Conservation (phyloP, 106 monocot species). For the Iris macrosiphon region DNA sequence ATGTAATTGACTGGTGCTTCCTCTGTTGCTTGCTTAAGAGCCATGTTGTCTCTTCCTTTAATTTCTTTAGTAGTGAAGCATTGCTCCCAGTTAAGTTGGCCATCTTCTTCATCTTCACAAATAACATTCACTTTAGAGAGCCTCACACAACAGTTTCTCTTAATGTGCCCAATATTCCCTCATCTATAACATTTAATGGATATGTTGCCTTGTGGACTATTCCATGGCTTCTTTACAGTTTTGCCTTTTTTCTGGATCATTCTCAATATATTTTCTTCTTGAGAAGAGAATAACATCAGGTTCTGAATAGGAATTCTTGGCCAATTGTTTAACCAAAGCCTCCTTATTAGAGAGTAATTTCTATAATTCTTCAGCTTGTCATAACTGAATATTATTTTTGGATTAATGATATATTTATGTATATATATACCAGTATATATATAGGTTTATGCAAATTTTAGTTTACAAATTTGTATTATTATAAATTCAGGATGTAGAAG, state of each 20-base stretch:
- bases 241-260: neutral
- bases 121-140: neutral
- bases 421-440: too few relatives aligned
- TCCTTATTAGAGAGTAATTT: slow-evolving; percentile 9
- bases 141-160: neutral
- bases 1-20: neutral
- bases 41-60: neutral
- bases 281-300: neutral
- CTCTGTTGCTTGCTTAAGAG: neutral
- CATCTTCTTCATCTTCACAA: neutral
- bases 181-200: neutral
- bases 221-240: neutral
- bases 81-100: slow-evolving; percentile 4
- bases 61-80: slow-evolving; percentile 1
- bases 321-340: slow-evolving; percentile 6
- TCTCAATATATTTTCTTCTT: neutral
- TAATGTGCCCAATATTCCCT: slow-evolving; percentile 4
- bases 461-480: too few relatives aligned
- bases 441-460: too few relatives aligned
- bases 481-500: too few relatives aligned
- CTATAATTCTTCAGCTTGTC: neutral
- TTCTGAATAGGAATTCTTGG: neutral
- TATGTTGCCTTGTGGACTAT: neutral
- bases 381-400: too few relatives aligned
- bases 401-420: too few relatives aligned